Evolutionary conservation across 768 basidiomycete genomes (phyloP).

Genomic region (Lactifluus echinatus): DNA sequence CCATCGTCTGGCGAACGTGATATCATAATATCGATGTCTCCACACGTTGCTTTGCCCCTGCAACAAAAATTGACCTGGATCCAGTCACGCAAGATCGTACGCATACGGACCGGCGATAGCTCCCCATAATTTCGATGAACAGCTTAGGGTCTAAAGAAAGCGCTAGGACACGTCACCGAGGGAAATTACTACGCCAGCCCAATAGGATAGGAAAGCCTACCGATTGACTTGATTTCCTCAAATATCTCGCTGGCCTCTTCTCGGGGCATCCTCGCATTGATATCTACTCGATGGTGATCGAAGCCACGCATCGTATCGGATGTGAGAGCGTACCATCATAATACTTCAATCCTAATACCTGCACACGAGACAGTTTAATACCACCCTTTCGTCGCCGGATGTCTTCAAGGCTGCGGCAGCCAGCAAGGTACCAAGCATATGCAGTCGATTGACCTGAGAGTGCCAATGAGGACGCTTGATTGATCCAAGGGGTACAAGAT

Average conservation of each 20-base stretch:
- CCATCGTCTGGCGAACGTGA: constrained; percentile 69
- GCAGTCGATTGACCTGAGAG: constrained; percentile 53
- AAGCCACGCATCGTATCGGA: background rate
- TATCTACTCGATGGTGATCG: constrained; percentile 36
- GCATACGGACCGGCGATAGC: constrained; percentile 58
- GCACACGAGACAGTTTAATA: constrained; percentile 48
- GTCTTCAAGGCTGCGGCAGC: constrained; percentile 75
- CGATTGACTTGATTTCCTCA: constrained; percentile 59
- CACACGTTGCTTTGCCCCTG: constrained; percentile 75
- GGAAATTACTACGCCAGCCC: background rate
- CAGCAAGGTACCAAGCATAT: constrained; percentile 62
- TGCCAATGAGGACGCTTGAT: background rate
- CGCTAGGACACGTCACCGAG: constrained; percentile 35
- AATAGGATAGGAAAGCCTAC: constrained; percentile 30
- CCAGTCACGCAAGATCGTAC: background rate
- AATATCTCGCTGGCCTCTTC: constrained; percentile 70
- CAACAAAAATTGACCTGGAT: background rate
- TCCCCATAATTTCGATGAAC: constrained; percentile 85
- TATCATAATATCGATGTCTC: constrained; percentile 88
- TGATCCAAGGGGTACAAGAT: background rate
- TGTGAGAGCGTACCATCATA: constrained; percentile 49
- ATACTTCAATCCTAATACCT: constrained; percentile 57
- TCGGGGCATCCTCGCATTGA: constrained; percentile 80
- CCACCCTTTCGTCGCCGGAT: constrained; percentile 50
- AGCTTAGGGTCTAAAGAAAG: constrained; percentile 60